These are phyloP conservation scores for Linderniella brevidens DNA, from an alignment of 257 asterid genomes.

Conservation along the genomic window DNA sequence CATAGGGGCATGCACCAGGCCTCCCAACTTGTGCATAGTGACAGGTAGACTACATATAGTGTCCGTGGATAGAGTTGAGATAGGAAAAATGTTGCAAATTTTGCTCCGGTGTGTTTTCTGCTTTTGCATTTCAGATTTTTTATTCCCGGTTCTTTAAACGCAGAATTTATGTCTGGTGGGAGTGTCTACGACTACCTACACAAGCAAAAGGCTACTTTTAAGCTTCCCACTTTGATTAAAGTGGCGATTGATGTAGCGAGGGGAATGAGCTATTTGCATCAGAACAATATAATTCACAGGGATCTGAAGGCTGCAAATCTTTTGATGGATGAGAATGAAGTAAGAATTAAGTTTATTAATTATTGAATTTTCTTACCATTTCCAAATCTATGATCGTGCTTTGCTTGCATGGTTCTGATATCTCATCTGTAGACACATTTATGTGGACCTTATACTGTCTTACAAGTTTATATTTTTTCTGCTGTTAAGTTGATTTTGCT, in stretches of 20 bases:
- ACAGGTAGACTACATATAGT: constrained; percentile 37
- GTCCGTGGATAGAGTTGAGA: not conserved
- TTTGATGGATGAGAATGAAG: constrained; percentile 92
- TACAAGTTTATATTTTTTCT: too few species aligned
- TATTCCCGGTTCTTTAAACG: constrained; percentile 14
- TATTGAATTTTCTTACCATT: not conserved
- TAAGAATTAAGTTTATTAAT: constrained; percentile 17
- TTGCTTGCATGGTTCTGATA: too few species aligned
- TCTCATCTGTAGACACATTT: too few species aligned
- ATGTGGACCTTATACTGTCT: too few species aligned
- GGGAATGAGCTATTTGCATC: constrained; percentile 98
- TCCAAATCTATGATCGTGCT: too few species aligned
- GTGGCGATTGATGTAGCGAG: constrained; percentile 89
- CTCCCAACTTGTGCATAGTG: constrained; percentile 84
- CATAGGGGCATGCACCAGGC: constrained; percentile 92
- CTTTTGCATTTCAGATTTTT: constrained; percentile 7
- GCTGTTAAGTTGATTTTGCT: too few species aligned
- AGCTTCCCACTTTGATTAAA: constrained; percentile 73
- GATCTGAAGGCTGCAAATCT: constrained; percentile 98
- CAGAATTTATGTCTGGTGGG: constrained; percentile 97
- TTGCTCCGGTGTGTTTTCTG: not conserved
- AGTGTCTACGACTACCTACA: constrained; percentile 88
- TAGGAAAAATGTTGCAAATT: not conserved
- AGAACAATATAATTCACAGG: constrained; percentile 90
- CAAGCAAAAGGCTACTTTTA: constrained; percentile 87